Evolutionary conservation across 2,329 filamentous ascomycete species (phyloP), one percentile per base, ranked within the genome.

Genomic region (Leptographium galeiforme): DNA sequence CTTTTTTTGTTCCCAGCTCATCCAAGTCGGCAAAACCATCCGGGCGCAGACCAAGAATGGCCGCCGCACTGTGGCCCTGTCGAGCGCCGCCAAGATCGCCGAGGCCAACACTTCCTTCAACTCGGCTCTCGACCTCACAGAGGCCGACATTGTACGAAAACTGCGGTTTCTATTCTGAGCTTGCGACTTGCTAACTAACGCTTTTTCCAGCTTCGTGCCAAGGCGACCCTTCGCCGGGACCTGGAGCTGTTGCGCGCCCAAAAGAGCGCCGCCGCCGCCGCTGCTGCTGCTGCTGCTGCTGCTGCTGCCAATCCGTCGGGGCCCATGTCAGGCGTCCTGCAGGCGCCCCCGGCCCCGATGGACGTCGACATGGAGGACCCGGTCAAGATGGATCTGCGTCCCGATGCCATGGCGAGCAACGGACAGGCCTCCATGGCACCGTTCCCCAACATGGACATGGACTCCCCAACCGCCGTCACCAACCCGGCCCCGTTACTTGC

Each of bases 21-120:
- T 82, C 14, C 75, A 81, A 62, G 77, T 75, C 2, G 78, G 77
- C 16, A 82, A 78, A 61, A 75, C 77, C 18, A 66, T 82, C 13
- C 76, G 70, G 49, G 66, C 72, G 2, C 72, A 72, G 40, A 66
- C 68, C 34, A 73, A 70, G 58, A 73, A 77, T 57, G 68, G 70
- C 14, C 66, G 70, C 43, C 70, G 67, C 54, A 67, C 67, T 16
- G 59, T 61, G 14, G 61, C 61, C 62, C 57, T 62, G 60, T 41
- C 63, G 61, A 61, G 63, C 54, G 69, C 69, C 52, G 62, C 66
- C 46, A 75, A 72, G 59, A 63, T 78, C 53, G 66, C 69, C 36
- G 72, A 75, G 44, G 69, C 70, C n/a, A 69, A 76, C 53, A 65
- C 65, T 40, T 62, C 64, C 8, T 79, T 77, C 61, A 77, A 82